Percentiles rank a stretch among this genome's conserved stretches.
Evolutionary conservation across 495 filamentous ascomycete species (phyloP).

Genomic region (Penicillium cinerascens): DNA sequence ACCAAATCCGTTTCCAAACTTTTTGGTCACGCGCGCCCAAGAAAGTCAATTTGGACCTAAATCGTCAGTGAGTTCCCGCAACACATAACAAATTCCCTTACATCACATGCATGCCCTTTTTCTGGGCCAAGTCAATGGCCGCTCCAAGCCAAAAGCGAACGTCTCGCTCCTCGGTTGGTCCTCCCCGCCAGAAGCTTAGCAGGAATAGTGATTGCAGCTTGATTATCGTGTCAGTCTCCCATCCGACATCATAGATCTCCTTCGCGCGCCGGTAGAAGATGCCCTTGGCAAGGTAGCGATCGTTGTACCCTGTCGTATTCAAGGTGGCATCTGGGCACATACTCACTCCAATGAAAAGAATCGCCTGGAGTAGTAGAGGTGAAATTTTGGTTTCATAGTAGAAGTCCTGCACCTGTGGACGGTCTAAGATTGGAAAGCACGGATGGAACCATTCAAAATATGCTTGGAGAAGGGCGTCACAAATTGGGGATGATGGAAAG

Average conservation of each 20-base stretch:
- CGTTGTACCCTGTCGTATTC: constrained; percentile 25
- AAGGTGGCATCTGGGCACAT: constrained; percentile 36
- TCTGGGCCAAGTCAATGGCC: constrained; percentile 40
- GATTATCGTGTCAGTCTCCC: constrained; percentile 35
- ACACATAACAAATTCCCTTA: constrained; percentile 10
- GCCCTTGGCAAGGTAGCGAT: constrained; percentile 39
- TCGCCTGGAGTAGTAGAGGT: constrained; percentile 37
- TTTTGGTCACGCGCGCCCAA: constrained; percentile 27
- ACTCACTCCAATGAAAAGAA: constrained; percentile 44
- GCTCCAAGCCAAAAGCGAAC: constrained; percentile 42
- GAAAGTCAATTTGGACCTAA: constrained; percentile 37
- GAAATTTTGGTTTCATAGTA: constrained; percentile 32
- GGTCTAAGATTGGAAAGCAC: constrained; percentile 41
- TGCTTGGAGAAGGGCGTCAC: constrained; percentile 31
- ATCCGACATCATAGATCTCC: constrained; percentile 43
- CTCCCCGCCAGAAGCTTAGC: constrained; percentile 44
- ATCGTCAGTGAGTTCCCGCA: constrained; percentile 6
- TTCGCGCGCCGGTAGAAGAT: constrained; percentile 39
- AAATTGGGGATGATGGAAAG: constrained; percentile 31
- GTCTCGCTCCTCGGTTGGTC: constrained; percentile 39
- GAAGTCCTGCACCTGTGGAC: constrained; percentile 19
- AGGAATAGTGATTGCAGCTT: constrained; percentile 42
- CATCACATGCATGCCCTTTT: constrained; percentile 47
- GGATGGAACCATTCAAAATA: constrained; percentile 49
- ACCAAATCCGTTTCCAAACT: constrained; percentile 47